Conservation (phyloP, 352 stramenopile species). For the Plasmopara halstedii region DNA sequence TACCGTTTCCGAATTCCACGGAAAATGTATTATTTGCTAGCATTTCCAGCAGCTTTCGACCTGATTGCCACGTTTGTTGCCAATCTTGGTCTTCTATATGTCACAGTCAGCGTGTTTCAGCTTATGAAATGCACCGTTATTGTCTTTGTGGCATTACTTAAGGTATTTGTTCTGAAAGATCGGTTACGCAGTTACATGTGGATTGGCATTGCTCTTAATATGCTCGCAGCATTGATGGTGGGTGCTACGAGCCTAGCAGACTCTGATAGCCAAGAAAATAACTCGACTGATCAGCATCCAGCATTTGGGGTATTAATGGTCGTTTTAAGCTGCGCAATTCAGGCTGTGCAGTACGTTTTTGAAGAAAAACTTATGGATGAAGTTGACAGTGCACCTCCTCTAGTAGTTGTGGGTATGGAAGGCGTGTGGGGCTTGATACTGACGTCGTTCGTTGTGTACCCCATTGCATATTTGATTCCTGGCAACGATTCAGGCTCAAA, state of each 20-base stretch:
- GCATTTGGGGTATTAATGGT: slow-evolving; percentile 91
- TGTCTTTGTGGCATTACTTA: slow-evolving; percentile 96
- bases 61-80: slow-evolving; percentile 89
- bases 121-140: slow-evolving; percentile 90
- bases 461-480: slow-evolving; percentile 86
- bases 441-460: slow-evolving; percentile 91
- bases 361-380: slow-evolving; percentile 97
- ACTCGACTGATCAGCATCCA: slow-evolving; percentile 48
- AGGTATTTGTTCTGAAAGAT: slow-evolving; percentile 90
- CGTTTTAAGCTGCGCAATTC: slow-evolving; percentile 91
- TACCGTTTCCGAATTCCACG: slow-evolving; percentile 71
- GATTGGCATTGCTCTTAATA: slow-evolving; percentile 94
- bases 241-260: slow-evolving; percentile 90
- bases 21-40: slow-evolving; percentile 92
- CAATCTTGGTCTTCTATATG: slow-evolving; percentile 92
- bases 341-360: slow-evolving; percentile 95
- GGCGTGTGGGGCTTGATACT: slow-evolving; percentile 94
- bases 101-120: slow-evolving; percentile 86
- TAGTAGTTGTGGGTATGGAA: slow-evolving; percentile 94
- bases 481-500: slow-evolving; percentile 92
- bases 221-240: slow-evolving; percentile 89
- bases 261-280: slow-evolving; percentile 56
- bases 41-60: slow-evolving; percentile 91
- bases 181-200: slow-evolving; percentile 92
- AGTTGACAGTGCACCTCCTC: slow-evolving; percentile 84